These are phyloP conservation scores for Elymus sibiricus DNA, from an alignment of 176 grass and related monocot species.

Conservation along the genomic window DNA sequence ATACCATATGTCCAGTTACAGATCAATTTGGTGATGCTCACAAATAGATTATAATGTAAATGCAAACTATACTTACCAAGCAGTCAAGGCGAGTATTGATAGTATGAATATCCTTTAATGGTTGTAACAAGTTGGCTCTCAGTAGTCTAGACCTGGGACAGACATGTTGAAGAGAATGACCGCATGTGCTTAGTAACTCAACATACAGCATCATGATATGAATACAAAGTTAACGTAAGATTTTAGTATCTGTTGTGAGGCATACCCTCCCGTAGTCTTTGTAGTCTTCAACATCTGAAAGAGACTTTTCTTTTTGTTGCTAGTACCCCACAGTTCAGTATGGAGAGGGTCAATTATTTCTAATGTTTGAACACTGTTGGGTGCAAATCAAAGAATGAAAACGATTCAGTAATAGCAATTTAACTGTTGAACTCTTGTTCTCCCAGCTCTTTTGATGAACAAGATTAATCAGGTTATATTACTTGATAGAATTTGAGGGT, in stretches of 20 bases:
- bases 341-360: conserved; percentile 97
- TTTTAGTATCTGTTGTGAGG: neutral
- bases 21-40: conserved; percentile 16
- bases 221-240: conserved; percentile 9
- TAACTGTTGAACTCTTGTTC: neutral
- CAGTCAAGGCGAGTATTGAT: conserved; percentile 91
- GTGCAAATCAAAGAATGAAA: conserved; percentile 23
- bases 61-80: conserved; percentile 59
- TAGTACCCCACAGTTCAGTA: conserved; percentile 74
- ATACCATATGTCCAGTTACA: neutral
- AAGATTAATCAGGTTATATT: conserved; percentile 5
- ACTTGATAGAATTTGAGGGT: conserved; percentile 9
- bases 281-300: conserved; percentile 97
- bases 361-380: conserved; percentile 78
- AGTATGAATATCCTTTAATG: conserved; percentile 87
- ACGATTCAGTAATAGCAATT: conserved; percentile 11
- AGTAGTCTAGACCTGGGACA: conserved; percentile 83
- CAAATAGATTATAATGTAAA: conserved; percentile 9
- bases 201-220: neutral
- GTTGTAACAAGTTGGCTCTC: conserved; percentile 91
- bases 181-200: conserved; percentile 9
- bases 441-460: conserved; percentile 19
- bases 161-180: conserved; percentile 18
- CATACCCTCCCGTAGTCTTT: conserved; percentile 92
- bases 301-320: conserved; percentile 95